Evolutionary conservation across 257 asterid genomes (phyloP).

Genomic region (Solanum chilense): DNA sequence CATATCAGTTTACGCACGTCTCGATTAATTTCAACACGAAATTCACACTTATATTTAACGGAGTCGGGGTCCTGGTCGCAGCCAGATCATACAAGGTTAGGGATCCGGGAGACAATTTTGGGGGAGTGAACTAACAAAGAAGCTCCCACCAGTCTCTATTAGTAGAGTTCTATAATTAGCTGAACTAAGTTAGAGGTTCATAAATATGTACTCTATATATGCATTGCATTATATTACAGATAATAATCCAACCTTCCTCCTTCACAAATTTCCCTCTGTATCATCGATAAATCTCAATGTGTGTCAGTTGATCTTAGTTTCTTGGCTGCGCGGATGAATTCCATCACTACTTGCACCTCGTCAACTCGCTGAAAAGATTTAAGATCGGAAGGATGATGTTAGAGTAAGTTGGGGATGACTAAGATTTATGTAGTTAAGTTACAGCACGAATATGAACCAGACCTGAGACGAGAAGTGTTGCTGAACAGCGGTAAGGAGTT

Average conservation of each 20-base stretch:
- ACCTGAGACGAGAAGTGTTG: constrained; percentile 80
- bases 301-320: constrained; percentile 30
- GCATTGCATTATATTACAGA: constrained; percentile 19
- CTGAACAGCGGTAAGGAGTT: constrained; percentile 52
- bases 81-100: constrained; percentile 29
- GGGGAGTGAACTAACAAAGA: constrained; percentile 19
- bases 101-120: constrained; percentile 6
- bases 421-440: neutral
- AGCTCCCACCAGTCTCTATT: constrained; percentile 28
- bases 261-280: neutral
- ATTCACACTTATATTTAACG: neutral
- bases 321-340: constrained; percentile 65
- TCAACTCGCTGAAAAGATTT: constrained; percentile 47
- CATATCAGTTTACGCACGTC: neutral
- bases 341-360: constrained; percentile 71
- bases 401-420: neutral
- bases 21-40: neutral
- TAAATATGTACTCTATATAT: constrained; percentile 13
- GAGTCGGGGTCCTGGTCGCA: neutral
- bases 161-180: constrained; percentile 33
- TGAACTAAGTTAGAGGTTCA: constrained; percentile 30
- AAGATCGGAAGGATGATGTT: neutral
- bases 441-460: neutral
- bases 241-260: constrained; percentile 2
- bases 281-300: constrained; percentile 21